Evolutionary conservation across 1,284 basidiomycete species (phyloP).

Genomic region (Boletellus sp.): DNA sequence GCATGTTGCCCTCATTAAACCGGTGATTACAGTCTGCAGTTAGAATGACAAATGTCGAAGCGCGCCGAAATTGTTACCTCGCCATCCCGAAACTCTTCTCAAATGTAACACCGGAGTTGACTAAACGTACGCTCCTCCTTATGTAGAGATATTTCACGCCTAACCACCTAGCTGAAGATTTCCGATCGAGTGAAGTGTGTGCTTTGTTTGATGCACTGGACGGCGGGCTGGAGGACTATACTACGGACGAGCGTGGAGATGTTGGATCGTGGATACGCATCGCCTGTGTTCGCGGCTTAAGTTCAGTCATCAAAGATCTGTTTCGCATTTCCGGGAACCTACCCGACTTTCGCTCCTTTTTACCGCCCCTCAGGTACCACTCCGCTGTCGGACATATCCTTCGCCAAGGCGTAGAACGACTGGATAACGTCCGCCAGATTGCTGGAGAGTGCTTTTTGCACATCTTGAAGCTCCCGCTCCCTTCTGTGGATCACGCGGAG

Average conservation of each 20-base stretch:
- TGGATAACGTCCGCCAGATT: conserved; percentile 84
- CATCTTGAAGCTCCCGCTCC: conserved; percentile 46
- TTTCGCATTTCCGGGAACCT: conserved; percentile 42
- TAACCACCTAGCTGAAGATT: conserved; percentile 36
- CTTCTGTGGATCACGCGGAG: conserved; percentile 38
- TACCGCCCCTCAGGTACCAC: conserved; percentile 59
- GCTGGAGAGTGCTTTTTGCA: conserved; percentile 63
- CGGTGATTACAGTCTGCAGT: conserved; percentile 40
- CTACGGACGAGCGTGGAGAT: conserved; percentile 92
- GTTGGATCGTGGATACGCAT: conserved; percentile 95
- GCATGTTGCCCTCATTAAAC: conserved; percentile 20
- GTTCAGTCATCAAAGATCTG: conserved; percentile 45
- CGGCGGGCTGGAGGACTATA: conserved; percentile 82
- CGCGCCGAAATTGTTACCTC: conserved; percentile 66
- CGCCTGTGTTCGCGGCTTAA: conserved; percentile 64
- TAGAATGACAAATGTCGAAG: conserved; percentile 54
- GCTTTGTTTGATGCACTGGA: conserved; percentile 53
- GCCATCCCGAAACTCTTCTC: conserved; percentile 60
- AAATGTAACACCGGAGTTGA: conserved; percentile 43
- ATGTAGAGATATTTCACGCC: conserved; percentile 13
- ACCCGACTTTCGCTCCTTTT: conserved; percentile 47
- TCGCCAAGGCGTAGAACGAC: conserved; percentile 87
- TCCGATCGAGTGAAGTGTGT: conserved; percentile 43
- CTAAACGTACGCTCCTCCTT: conserved; percentile 42
- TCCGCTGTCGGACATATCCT: conserved; percentile 64